Conservation (phyloP, 2,329 filamentous ascomycete species). For the Pseudocercospora crystallina region DNA sequence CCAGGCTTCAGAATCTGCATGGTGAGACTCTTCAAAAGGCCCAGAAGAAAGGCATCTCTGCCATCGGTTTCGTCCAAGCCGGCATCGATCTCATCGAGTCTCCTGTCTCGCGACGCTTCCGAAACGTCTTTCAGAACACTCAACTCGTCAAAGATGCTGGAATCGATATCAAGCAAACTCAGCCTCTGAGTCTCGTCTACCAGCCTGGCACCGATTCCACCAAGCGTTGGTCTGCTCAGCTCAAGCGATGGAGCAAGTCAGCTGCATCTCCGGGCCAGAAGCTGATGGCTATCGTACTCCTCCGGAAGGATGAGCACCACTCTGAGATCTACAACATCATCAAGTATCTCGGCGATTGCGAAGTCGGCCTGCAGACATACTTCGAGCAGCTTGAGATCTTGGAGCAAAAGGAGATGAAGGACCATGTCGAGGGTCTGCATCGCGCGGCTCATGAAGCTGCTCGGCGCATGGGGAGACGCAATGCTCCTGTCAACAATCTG, state of each 20-base stretch:
- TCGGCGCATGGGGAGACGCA: conserved; percentile 5
- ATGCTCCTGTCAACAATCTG: background rate
- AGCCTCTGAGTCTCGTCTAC: too few species aligned
- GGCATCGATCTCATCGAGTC: too few species aligned
- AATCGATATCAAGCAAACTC: too few species aligned
- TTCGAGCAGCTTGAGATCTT: conserved; percentile 1
- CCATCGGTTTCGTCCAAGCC: too few species aligned
- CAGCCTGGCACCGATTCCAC: too few species aligned
- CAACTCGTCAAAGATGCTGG: too few species aligned
- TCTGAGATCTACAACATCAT: conserved; percentile 1
- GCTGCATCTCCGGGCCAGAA: background rate
- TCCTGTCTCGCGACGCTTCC: too few species aligned
- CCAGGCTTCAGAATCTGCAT: background rate
- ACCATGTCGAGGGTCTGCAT: background rate
- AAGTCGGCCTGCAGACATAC: conserved; percentile 6
- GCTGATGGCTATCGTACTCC: conserved; percentile 4
- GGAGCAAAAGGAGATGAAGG: background rate
- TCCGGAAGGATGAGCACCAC: conserved; percentile 1
- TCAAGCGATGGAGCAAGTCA: background rate
- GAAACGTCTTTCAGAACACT: too few species aligned
- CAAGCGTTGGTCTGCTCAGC: background rate
- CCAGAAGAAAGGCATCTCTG: too few species aligned
- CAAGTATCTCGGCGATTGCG: conserved; percentile 2
- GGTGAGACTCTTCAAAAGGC: background rate
- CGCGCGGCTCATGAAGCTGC: conserved; percentile 1